Evolutionary conservation across 768 basidiomycete species (phyloP).

Genomic region (Podaxis mareebaensis): DNA sequence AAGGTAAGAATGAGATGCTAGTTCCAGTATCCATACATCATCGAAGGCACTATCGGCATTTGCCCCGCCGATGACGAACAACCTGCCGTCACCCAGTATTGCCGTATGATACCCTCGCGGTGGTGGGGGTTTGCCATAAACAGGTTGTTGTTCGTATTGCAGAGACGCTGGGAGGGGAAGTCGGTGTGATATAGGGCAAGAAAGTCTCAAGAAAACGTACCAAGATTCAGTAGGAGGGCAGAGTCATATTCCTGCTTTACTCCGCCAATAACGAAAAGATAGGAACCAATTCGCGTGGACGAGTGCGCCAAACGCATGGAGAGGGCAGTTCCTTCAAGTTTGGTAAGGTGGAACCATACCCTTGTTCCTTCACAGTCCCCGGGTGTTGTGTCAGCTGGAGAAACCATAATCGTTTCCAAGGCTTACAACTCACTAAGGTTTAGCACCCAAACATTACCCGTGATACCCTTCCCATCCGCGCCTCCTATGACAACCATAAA

Average conservation of each 20-base stretch:
- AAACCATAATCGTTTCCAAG: slow-evolving; percentile 72
- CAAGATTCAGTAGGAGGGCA: too few relatives aligned
- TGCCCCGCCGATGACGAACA: too few relatives aligned
- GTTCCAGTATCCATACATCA: slow-evolving; percentile 82
- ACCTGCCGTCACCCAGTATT: too few relatives aligned
- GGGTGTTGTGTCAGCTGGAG: not conserved
- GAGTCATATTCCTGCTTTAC: slow-evolving; percentile 75
- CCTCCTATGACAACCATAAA: slow-evolving; percentile 90
- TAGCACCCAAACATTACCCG: too few relatives aligned
- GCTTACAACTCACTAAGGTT: slow-evolving; percentile 89
- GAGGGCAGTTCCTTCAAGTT: slow-evolving; percentile 20
- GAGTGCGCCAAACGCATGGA: slow-evolving; percentile 79
- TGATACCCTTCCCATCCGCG: slow-evolving; percentile 73
- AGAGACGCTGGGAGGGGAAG: too few relatives aligned
- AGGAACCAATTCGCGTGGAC: slow-evolving; percentile 88
- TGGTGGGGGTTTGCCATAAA: too few relatives aligned
- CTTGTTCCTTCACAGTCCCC: not conserved
- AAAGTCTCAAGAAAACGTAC: too few relatives aligned
- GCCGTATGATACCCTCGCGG: too few relatives aligned
- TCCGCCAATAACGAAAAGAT: slow-evolving; percentile 86
- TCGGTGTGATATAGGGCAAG: too few relatives aligned
- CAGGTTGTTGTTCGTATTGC: too few relatives aligned
- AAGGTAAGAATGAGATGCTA: slow-evolving; percentile 84
- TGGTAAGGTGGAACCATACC: not conserved
- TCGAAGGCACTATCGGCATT: too few relatives aligned